phyloP scores from a whole-genome alignment of 495 filamentous ascomycete genomes.

The Xylaria sp. region DNA sequence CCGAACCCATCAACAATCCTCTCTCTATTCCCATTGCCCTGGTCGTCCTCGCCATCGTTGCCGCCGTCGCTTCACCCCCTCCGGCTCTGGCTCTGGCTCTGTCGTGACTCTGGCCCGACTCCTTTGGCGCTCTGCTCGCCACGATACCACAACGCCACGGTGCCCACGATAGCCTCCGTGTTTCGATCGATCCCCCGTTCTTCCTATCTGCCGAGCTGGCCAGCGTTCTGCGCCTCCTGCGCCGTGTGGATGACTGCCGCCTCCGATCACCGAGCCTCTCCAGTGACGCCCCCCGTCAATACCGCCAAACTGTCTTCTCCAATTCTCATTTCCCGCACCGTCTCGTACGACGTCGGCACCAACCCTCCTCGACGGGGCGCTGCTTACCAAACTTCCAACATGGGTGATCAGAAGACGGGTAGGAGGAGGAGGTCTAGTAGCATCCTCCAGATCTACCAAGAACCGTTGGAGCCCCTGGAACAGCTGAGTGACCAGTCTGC shows the following conservation, averaged over 20 bases:
- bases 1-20: not conserved
- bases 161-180: not conserved
- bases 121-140: slow-evolving; percentile 21
- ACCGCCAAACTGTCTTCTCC: slow-evolving; percentile 87
- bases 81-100: not conserved
- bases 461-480: slow-evolving; percentile 91
- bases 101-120: not conserved
- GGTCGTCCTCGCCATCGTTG: slow-evolving; percentile 3
- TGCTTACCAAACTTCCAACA: slow-evolving; percentile 46
- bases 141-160: slow-evolving; percentile 19
- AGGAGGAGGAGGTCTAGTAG: slow-evolving; percentile 91
- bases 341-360: slow-evolving; percentile 79
- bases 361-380: slow-evolving; percentile 63
- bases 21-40: not conserved
- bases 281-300: slow-evolving; percentile 51
- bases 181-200: not conserved
- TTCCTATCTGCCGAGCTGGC: slow-evolving; percentile 12
- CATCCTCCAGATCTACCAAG: slow-evolving; percentile 85
- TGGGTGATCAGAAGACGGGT: slow-evolving; percentile 60
- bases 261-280: slow-evolving; percentile 28
- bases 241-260: slow-evolving; percentile 33
- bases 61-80: not conserved
- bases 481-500: slow-evolving; percentile 95
- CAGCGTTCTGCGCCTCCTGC: slow-evolving; percentile 8
- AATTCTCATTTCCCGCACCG: slow-evolving; percentile 77